Base-by-base conservation (phyloP, 2,329 filamentous ascomycete species). In the Pseudofabraea citricarpa region DNA sequence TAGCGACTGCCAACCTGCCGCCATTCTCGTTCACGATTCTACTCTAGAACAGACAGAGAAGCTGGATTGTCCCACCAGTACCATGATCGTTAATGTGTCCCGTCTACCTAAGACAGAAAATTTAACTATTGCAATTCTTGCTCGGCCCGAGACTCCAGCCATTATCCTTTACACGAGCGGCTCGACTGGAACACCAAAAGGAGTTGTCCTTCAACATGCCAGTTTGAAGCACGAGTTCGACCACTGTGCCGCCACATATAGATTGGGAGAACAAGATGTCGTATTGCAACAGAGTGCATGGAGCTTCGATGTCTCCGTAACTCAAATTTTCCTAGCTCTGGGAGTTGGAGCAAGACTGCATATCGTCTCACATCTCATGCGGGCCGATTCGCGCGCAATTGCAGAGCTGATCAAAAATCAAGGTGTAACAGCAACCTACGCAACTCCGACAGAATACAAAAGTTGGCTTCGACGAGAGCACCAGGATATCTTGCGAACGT, bases 181-280 rank as follows among this genome's bases (percentile, higher is more conserved):
- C n/a, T 72, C 69, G n/a, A 74, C 72, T 1, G 72, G 72, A 8
- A 58, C 61, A 23, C 72, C 72, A 4, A 75, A 75, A 31, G 43
- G 43, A 12, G 33, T 45, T 13, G n/a, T 42, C 4, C 32, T 36
- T 13, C n/a, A n/a, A 5, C 32, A 36, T 5, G 4, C 5, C 6
- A 18, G 32, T 36, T 18, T 5, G 6, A 4, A 18, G 15, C 6
- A 13, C 12, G 6, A 6, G 10, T 4, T 36, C 5, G 13, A n/a
- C 12, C 6, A 10, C 5, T 6, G 4, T 18, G 12, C n/a, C 12
- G 6, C 16, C 4, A 18, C 6, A 18, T 18, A 4, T 36, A 18
- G 5, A 12, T 4, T 36, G 6, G 15, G 15, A 5, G n/a, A n/a
- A n/a, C n/a, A n/a, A n/a, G n/a, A n/a, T n/a, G n/a, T n/a, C n/a